Percentiles rank a stretch among this genome's conserved stretches.
These are phyloP conservation scores for Candida namnaoensis DNA, from an alignment of 805 yeast genomes.

Conservation along the genomic window DNA sequence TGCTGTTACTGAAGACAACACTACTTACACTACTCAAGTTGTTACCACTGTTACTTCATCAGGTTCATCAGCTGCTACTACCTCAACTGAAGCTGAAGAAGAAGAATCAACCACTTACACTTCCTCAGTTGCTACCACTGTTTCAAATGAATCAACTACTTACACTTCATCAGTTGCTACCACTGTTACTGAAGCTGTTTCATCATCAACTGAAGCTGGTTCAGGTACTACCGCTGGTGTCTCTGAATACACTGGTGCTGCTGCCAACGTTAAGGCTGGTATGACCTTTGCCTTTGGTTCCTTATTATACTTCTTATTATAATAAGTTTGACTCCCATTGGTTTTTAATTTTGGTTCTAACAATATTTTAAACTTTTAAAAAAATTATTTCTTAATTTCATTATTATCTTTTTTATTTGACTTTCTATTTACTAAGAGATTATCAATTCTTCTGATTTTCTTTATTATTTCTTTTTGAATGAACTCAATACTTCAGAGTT, in stretches of 20 bases:
- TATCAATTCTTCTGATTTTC: no score
- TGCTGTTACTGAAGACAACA: no score
- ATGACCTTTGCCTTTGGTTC: conserved; percentile 19
- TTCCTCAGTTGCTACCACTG: conserved; percentile 9
- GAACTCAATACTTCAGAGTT: no score
- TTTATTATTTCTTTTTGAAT: no score
- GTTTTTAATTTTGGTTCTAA: no score
- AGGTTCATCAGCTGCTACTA: neutral
- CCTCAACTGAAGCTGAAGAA: neutral
- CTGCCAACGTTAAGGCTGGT: conserved; percentile 7
- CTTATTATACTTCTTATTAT: conserved; percentile 19
- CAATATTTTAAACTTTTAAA: no score
- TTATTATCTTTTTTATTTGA: no score
- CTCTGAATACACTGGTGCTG: conserved; percentile 6
- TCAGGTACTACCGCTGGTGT: conserved; percentile 2
- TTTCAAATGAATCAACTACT: conserved; percentile 12
- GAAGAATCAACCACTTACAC: conserved; percentile 17
- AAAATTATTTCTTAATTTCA: no score
- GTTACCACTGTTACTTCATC: conserved; percentile 20
- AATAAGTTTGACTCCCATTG: conserved; percentile 4
- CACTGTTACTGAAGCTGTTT: conserved; percentile 2
- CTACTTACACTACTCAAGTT: conserved; percentile 12
- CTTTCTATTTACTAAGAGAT: no score
- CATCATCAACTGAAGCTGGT: neutral
- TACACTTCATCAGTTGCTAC: conserved; percentile 11